Percentiles rank a stretch among this genome's conserved stretches.
Evolutionary conservation across 345 rosid genomes (phyloP).

Genomic region (Eucalyptus camaldulensis): DNA sequence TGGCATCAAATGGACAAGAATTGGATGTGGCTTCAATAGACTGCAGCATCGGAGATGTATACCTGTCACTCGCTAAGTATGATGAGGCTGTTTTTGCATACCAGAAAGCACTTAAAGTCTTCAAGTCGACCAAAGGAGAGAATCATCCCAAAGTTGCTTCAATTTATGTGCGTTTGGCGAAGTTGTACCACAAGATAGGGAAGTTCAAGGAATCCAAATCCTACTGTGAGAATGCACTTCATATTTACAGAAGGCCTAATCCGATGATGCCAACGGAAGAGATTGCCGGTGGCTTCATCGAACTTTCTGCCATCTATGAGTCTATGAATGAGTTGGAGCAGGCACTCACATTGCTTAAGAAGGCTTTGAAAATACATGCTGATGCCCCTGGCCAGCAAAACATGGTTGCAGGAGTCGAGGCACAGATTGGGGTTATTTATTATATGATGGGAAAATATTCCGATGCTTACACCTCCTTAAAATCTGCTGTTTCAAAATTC

Average conservation of each 20-base stretch:
- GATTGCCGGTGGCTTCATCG: slow-evolving; percentile 73
- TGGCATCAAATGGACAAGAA: slow-evolving; percentile 54
- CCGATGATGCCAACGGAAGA: slow-evolving; percentile 56
- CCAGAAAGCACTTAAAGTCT: slow-evolving; percentile 75
- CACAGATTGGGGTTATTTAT: slow-evolving; percentile 84
- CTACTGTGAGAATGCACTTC: slow-evolving; percentile 70
- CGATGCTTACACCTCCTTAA: slow-evolving; percentile 59
- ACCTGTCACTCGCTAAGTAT: slow-evolving; percentile 59
- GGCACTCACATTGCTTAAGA: slow-evolving; percentile 52
- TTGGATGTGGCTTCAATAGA: slow-evolving; percentile 72
- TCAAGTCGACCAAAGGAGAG: slow-evolving; percentile 70
- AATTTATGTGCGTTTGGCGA: slow-evolving; percentile 73
- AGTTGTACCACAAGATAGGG: slow-evolving; percentile 66
- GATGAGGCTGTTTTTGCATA: slow-evolving; percentile 80
- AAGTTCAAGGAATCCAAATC: slow-evolving; percentile 67
- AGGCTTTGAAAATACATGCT: slow-evolving; percentile 49
- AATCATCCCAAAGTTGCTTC: slow-evolving; percentile 71
- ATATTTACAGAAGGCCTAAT: slow-evolving; percentile 48
- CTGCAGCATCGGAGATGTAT: slow-evolving; percentile 83
- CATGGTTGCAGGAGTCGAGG: slow-evolving; percentile 83
- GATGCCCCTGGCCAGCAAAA: slow-evolving; percentile 52
- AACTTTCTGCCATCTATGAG: slow-evolving; percentile 75
- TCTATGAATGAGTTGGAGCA: slow-evolving; percentile 59
- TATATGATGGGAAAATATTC: slow-evolving; percentile 68
- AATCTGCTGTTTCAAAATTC: slow-evolving; percentile 54